Evolutionary conservation across 176 grass and related monocot species (phyloP).

Genomic region (Microstegium vimineum): DNA sequence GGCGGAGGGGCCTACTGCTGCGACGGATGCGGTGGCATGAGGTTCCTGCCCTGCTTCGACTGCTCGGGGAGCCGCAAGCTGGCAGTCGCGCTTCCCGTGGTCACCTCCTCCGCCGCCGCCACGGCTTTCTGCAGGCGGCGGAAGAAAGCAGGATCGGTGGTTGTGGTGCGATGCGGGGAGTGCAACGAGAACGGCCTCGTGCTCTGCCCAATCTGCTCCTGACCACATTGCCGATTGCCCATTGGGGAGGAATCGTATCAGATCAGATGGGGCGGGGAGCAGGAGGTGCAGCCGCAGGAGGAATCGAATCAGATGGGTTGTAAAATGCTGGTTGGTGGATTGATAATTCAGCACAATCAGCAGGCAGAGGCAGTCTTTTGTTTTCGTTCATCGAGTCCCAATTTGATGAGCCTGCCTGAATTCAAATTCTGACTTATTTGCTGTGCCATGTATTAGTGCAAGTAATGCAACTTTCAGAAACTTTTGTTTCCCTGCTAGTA

Average conservation of each 20-base stretch:
- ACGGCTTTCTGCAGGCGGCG: not conserved
- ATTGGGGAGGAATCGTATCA: not conserved
- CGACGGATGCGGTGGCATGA: conserved; percentile 52
- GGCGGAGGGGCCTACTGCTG: conserved; percentile 22
- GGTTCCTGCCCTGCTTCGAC: conserved; percentile 65
- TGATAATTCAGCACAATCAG: not conserved
- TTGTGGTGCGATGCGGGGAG: conserved; percentile 53
- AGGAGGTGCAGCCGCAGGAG: too few species aligned
- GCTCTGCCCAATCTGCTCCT: conserved; percentile 70
- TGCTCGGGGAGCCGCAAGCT: conserved; percentile 70
- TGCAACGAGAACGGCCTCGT: conserved; percentile 80
- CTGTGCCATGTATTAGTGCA: too few species aligned
- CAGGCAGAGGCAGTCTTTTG: not conserved
- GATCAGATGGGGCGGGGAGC: too few species aligned
- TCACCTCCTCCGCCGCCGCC: not conserved
- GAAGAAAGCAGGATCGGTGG: not conserved
- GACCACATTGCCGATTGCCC: not conserved
- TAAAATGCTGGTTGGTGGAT: not conserved
- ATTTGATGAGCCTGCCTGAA: too few species aligned
- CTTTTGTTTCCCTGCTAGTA: too few species aligned
- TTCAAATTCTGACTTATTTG: too few species aligned
- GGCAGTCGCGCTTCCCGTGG: not conserved
- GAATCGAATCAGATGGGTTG: not conserved
- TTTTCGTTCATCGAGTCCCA: too few species aligned
- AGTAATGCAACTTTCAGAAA: too few species aligned